Evolutionary conservation across 352 stramenopile genomes (phyloP).

Genomic region (Globisporangium takayamanum): DNA sequence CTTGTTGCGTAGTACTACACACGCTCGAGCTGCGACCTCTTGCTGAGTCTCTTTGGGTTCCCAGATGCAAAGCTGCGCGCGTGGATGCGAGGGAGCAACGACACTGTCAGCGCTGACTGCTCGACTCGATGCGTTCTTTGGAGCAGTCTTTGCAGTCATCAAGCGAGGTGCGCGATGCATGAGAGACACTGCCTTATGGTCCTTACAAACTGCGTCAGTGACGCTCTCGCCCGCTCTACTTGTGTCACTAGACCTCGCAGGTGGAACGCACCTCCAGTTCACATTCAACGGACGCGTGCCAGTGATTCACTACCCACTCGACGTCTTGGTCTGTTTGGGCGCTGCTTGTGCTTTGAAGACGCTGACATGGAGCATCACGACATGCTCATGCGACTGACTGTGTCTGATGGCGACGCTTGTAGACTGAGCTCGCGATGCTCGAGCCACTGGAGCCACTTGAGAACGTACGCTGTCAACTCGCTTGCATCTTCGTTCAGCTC

Average conservation of each 20-base stretch:
- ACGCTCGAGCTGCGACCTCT: conserved; percentile 38
- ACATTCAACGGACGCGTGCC: conserved; percentile 36
- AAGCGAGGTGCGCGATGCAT: conserved; percentile 12
- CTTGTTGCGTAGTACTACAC: conserved; percentile 38
- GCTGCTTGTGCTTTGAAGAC: neutral
- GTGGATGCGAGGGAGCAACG: conserved; percentile 9
- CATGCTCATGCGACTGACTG: neutral
- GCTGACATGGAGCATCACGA: neutral
- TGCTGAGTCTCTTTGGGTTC: conserved; percentile 50
- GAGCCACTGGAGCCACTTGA: conserved; percentile 1
- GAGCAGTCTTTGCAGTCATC: conserved; percentile 19
- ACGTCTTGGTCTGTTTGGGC: conserved; percentile 26
- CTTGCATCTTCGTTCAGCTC: neutral
- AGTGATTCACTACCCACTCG: conserved; percentile 34
- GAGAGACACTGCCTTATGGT: neutral
- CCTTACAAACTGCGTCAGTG: neutral
- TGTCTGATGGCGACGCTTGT: neutral
- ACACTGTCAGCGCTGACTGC: conserved; percentile 8
- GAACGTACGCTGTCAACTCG: neutral
- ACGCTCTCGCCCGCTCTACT: neutral
- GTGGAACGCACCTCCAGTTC: conserved; percentile 39
- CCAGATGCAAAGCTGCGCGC: conserved; percentile 28
- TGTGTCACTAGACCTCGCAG: conserved; percentile 26
- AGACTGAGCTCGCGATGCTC: conserved; percentile 21
- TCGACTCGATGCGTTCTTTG: conserved; percentile 25